Evolutionary conservation across 129 eudicot genomes (phyloP).

Genomic region (Pulicaria dysenterica): DNA sequence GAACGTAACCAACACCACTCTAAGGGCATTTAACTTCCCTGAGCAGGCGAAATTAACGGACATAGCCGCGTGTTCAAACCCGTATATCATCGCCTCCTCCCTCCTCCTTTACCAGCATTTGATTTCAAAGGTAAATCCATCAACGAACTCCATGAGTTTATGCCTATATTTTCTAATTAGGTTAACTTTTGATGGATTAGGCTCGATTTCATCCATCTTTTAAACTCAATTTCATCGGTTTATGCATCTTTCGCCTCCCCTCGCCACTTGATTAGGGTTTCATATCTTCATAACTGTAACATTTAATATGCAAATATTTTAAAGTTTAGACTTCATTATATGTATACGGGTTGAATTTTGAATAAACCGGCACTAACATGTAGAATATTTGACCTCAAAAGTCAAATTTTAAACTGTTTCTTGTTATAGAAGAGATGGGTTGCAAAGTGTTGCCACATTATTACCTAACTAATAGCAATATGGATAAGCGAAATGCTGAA

Average conservation of each 20-base stretch:
- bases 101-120: not conserved
- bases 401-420: not conserved
- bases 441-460: not conserved
- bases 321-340: not conserved
- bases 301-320: not conserved
- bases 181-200: not conserved
- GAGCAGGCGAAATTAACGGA: not conserved
- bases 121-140: slow-evolving; percentile 23
- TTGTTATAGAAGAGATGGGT: not conserved
- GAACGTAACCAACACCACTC: too few relatives aligned
- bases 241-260: not conserved
- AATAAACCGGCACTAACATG: not conserved
- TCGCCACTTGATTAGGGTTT: slow-evolving; percentile 28
- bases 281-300: slow-evolving; percentile 7
- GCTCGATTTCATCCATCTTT: not conserved
- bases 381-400: not conserved
- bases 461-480: not conserved
- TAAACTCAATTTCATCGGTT: not conserved
- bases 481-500: not conserved
- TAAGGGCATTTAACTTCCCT: not conserved
- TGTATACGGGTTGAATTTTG: not conserved
- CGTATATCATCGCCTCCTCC: not conserved
- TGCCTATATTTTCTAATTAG: not conserved
- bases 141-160: slow-evolving; percentile 11
- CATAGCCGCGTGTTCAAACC: not conserved